phyloP scores from a whole-genome alignment of 2,329 filamentous ascomycete genomes.

The Ceratocystis alfenasii region DNA sequence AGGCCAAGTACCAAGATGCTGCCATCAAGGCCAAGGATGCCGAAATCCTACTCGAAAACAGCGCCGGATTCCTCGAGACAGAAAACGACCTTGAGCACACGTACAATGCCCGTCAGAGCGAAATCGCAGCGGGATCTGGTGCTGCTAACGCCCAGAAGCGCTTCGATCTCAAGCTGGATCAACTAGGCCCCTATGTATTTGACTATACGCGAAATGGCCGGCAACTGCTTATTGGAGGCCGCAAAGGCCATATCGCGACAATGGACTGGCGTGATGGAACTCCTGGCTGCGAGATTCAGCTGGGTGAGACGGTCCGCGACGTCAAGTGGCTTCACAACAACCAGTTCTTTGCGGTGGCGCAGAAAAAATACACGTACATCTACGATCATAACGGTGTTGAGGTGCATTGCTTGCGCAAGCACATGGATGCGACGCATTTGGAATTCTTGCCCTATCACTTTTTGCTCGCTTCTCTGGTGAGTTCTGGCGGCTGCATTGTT shows the following conservation, averaged over 20 bases:
- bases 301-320: constrained; percentile 82
- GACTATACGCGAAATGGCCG: constrained; percentile 87
- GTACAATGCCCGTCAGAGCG: constrained; percentile 82
- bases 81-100: constrained; percentile 83
- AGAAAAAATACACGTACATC: constrained; percentile 95
- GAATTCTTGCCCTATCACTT: constrained; percentile 97
- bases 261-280: constrained; percentile 95
- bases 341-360: constrained; percentile 85
- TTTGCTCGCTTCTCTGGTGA: constrained; percentile 70
- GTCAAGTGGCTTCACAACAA: constrained; percentile 90
- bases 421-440: constrained; percentile 83
- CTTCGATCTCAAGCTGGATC: constrained; percentile 75
- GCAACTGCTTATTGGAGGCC: constrained; percentile 70
- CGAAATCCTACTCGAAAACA: constrained; percentile 84
- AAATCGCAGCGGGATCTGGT: constrained; percentile 62
- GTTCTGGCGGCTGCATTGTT: constrained; percentile 28
- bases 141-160: constrained; percentile 83
- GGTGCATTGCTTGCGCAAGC: constrained; percentile 79
- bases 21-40: constrained; percentile 81
- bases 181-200: constrained; percentile 73
- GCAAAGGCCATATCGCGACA: constrained; percentile 88
- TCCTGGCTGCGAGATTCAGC: constrained; percentile 78
- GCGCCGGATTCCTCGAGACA: constrained; percentile 72
- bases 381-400: constrained; percentile 88
- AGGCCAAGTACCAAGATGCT: constrained; percentile 72